Evolutionary conservation across 1,284 basidiomycete genomes (phyloP).

Genomic region (Moesziomyces parantarcticus): DNA sequence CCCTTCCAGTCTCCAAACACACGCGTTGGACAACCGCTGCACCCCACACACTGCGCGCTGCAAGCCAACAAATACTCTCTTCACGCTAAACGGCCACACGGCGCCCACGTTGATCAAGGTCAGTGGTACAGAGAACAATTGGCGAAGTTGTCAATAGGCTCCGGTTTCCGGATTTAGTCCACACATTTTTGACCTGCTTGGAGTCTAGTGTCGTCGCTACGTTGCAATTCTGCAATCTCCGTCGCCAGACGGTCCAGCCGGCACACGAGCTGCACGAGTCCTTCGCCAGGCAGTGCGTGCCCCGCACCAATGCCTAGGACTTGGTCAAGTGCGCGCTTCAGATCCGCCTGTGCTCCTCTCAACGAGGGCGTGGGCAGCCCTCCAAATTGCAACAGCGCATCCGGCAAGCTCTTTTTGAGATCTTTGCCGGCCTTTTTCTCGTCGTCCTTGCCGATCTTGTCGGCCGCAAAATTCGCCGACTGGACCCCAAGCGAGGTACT

Average conservation of each 20-base stretch:
- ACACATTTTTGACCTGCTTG: too few relatives aligned
- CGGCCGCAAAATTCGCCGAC: slow-evolving; percentile 1
- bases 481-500: not conserved
- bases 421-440: not conserved
- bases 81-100: not conserved
- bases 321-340: slow-evolving; percentile 22
- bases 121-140: too few relatives aligned
- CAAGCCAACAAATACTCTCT: not conserved
- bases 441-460: not conserved
- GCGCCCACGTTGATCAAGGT: not conserved
- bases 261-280: slow-evolving; percentile 13
- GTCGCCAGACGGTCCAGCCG: slow-evolving; percentile 8
- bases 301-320: slow-evolving; percentile 9
- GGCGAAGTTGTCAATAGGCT: too few relatives aligned
- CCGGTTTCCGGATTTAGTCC: too few relatives aligned
- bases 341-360: slow-evolving; percentile 40
- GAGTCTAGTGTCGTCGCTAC: not conserved
- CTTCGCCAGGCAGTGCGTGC: not conserved
- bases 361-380: slow-evolving; percentile 42
- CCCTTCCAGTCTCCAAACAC: too few relatives aligned
- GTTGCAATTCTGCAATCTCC: slow-evolving; percentile 11
- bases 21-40: not conserved
- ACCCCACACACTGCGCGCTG: not conserved
- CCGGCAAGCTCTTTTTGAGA: slow-evolving; percentile 3
- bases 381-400: slow-evolving; percentile 47